phyloP scores from a whole-genome alignment of 2,329 filamentous ascomycete species.

The Botrytis hyacinthi region DNA sequence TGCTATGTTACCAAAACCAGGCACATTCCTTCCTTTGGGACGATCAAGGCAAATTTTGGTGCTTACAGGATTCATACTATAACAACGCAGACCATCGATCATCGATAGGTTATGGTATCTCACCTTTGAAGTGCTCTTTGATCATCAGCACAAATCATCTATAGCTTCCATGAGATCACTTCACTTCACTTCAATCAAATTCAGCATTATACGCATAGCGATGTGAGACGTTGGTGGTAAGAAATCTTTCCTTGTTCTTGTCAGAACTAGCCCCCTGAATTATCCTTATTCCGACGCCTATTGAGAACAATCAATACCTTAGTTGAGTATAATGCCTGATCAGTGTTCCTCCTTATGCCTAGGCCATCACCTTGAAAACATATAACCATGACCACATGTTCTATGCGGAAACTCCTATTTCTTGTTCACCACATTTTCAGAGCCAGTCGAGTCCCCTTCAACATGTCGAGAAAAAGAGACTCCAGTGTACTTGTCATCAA shows the following conservation, averaged over 20 bases:
- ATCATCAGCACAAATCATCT: background rate
- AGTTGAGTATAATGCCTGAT: background rate
- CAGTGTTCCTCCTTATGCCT: background rate
- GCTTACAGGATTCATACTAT: background rate
- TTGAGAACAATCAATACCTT: background rate
- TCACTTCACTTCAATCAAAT: background rate
- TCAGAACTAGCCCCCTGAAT: background rate
- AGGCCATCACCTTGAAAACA: background rate
- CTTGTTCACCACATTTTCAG: background rate
- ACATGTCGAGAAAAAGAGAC: background rate
- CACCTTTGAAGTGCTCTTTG: background rate
- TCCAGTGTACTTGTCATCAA: background rate
- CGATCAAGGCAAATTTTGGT: no score
- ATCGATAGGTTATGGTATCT: background rate
- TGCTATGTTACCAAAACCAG: background rate
- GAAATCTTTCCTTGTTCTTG: no score
- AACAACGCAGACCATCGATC: background rate
- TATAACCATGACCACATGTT: background rate
- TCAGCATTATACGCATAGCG: background rate
- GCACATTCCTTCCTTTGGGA: no score
- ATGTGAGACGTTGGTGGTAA: background rate
- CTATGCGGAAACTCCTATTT: background rate
- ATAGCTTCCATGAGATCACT: background rate
- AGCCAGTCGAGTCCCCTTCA: background rate
- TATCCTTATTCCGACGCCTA: background rate